Base-by-base conservation (phyloP, 2,329 filamentous ascomycete genomes). In the Paecilomyces niveus region DNA sequence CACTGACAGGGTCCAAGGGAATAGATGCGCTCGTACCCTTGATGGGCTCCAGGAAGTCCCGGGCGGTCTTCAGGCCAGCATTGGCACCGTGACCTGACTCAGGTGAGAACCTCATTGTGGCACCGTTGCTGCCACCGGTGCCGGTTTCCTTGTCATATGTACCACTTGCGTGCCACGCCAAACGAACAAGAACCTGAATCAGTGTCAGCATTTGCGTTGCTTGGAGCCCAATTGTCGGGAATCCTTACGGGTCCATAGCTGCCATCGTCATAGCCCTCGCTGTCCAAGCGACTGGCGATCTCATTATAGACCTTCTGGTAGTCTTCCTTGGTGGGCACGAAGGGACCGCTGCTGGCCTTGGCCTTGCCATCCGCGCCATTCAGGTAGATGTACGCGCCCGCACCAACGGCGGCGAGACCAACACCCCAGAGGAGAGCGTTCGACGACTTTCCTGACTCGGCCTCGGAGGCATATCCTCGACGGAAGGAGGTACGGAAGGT, bases 221-320 rank as follows among this genome's bases (percentile, higher is more conserved):
- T 54, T 61, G 49, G 8, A 18, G 5, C 18, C 45, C 51, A 55
- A 39, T 53, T 21, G 18, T 18, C n/a, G 39, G 39, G 13, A 49
- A 31, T 29, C 67, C 76, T 70, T 72, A 79, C 92, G 29, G 93
- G 94, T 58, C 92, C 93, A 73, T 95, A 97, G 80, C 89, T 94
- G 67, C 94, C 93, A 75, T 99, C 93, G 70, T 97, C 93, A 74
- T 97, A 97, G 65, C 97, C 90, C 72, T 96, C 86, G 78, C 97
- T 90, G 76, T 94, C 88, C 57, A 97, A 81, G 61, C 82, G 82
- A 70, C 81, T 78, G 57, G 93, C 92, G 67, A 97, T 86, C 71
- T 87, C 88, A 74, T 97, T 85, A 81, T 97, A 97, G 57, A 97
- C 90, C 77, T 90, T 89, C 82, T 97, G 92, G 82, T 96, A 97